Conservation (phyloP, 2,329 filamentous ascomycete genomes). For the Thielaviopsis ethacetica region DNA sequence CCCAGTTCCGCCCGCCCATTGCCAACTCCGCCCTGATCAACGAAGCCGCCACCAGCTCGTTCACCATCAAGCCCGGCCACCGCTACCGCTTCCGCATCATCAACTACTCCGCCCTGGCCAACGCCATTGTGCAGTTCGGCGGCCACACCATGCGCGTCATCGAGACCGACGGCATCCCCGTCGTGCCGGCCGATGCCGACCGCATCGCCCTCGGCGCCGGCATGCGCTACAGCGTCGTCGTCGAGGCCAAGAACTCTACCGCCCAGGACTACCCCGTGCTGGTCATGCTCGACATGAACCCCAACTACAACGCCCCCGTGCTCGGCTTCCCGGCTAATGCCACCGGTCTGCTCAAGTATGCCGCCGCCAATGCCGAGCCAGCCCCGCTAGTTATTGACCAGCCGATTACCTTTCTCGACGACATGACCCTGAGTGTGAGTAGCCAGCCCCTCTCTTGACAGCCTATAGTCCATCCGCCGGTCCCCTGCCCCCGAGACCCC, state of each 20-base stretch:
- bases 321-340: conserved; percentile 23
- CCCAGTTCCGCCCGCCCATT: conserved; percentile 34
- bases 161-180: conserved; percentile 26
- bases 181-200: conserved; percentile 21
- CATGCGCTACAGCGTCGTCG: conserved; percentile 31
- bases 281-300: conserved; percentile 27
- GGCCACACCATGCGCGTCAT: conserved; percentile 29
- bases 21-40: conserved; percentile 36
- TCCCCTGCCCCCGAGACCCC: too few relatives aligned
- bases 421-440: conserved; percentile 40
- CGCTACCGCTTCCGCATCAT: conserved; percentile 32
- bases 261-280: conserved; percentile 27
- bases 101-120: conserved; percentile 27
- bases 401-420: conserved; percentile 54
- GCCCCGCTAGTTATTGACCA: conserved; percentile 23
- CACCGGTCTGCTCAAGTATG: conserved; percentile 28
- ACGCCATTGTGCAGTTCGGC: conserved; percentile 28
- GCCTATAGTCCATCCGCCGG: too few relatives aligned
- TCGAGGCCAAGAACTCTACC: conserved; percentile 24
- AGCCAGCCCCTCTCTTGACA: too few relatives aligned
- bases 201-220: conserved; percentile 26
- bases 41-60: conserved; percentile 23
- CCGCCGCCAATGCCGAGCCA: conserved; percentile 16
- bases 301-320: conserved; percentile 17
- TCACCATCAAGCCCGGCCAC: conserved; percentile 13